Evolutionary conservation across 495 filamentous ascomycete species (phyloP), one percentile per base, ranked within the genome.

Genomic region (Massariosphaeria phaeospora): DNA sequence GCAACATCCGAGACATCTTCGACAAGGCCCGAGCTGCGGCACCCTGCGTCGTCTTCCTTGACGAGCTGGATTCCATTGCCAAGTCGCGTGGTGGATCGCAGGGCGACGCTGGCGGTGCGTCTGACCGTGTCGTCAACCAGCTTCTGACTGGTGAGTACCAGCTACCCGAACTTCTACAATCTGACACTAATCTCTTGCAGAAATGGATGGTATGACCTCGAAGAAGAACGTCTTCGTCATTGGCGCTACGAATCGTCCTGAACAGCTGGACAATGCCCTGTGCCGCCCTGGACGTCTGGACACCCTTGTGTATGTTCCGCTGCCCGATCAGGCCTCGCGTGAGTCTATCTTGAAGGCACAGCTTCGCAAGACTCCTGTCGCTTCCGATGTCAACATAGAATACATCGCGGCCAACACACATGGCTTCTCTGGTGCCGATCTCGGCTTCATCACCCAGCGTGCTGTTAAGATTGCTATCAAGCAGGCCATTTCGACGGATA

Each of bases 201-300:
- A 96, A 82, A 96, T 96, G 90, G 90, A 96, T 64, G 90, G 90
- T 65, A 96, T 96, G 90, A 96, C 94, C 41, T 95, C 91, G 7
- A 98, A 98, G 88, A 98, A 98, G 86, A 98, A 98, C 73, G 93
- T 98, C 63, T 98, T 98, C 76, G 93, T 98, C 62, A 98, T 98
- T 64, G 93, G 93, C 72, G 93, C 93, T 27, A 98, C 93, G 67
- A 98, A 98, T 77, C 83, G 93, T 75, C 93, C 93, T 34, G 93
- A 98, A 77, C 93, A 97, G 75, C 83, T 98, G 40, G 93, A 98
- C 73, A 90, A 91, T 68, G 93, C 93, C 54, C 81, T 98, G 63
- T 96, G 93, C 78, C 91, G 93, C 77, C 93, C 93, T 35, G 93
- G 93, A 57, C 93, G 93, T 90, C 85, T 98, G 20, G 93, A 98